Evolutionary conservation across 805 yeast genomes (phyloP), one percentile per base, ranked within the genome.

Genomic region (Saccharomycopsis fibuligera): DNA sequence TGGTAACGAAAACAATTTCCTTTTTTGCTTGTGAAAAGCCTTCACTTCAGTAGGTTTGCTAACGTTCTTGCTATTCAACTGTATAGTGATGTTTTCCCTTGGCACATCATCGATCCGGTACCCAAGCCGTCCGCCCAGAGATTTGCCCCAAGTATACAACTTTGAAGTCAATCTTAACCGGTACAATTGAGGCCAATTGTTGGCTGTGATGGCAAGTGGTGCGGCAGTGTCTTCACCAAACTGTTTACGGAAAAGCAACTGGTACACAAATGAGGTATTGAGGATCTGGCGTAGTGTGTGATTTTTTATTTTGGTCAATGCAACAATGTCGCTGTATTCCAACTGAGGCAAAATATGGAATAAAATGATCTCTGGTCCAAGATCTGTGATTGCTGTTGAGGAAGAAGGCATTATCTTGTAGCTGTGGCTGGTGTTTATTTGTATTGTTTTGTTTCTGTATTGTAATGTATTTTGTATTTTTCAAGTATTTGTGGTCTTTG

Each of bases 331-430:
- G 14, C 41, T 35, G 23, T 31, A 35, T n/a, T 24, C 36, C n/a
- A 50, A 27, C 16, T 43, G 51, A 9, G 54, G 51, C 3, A 50
- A 4, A n/a, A 47, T 16, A 27, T 48, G 54, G 30, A 35, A 48
- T 3, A 50, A 23, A 8, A 50, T 22, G 22, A 50, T 35, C 19
- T 50, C 53, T 10, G 37, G 46, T 6, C 48, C 51, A 4, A 48
- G 19, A 19, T 47, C 50, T 39, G n/a, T n/a, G n/a, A n/a, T n/a
- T n/a, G n/a, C n/a, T n/a, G n/a, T n/a, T n/a, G n/a, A n/a, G n/a
- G n/a, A n/a, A n/a, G n/a, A n/a, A n/a, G n/a, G n/a, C n/a, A n/a
- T n/a, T n/a, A n/a, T n/a, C n/a, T n/a, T n/a, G n/a, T n/a, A n/a
- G n/a, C n/a, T n/a, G n/a, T n/a, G n/a, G n/a, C n/a, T n/a, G n/a